A percentile compares a stretch with the other conserved stretches of the same genome.
Evolutionary conservation across 345 rosid genomes (phyloP).

Genomic region (Turnera subulata): DNA sequence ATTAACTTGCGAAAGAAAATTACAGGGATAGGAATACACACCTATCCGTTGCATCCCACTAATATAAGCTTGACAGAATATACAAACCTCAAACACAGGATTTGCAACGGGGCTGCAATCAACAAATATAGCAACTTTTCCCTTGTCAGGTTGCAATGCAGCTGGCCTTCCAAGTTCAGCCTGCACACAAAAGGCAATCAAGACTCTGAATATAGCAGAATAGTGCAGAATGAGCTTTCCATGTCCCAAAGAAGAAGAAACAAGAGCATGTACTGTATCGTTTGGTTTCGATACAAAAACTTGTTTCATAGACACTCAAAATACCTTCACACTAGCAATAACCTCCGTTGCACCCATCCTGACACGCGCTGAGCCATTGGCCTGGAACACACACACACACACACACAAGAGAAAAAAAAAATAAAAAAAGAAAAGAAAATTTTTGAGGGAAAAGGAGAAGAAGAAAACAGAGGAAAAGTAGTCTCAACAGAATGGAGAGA

Average conservation of each 20-base stretch:
- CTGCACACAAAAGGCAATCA: conserved; percentile 34
- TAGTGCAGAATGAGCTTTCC: not conserved
- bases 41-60: not conserved
- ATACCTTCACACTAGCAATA: conserved; percentile 93
- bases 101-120: conserved; percentile 90
- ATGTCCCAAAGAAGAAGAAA: not conserved
- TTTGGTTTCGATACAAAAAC: not conserved
- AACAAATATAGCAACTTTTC: conserved; percentile 69
- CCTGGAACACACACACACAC: too few relatives aligned
- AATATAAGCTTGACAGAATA: not conserved
- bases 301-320: not conserved
- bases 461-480: not conserved
- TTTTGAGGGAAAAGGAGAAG: not conserved
- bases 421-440: not conserved
- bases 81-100: conserved; percentile 71
- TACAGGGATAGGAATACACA: not conserved
- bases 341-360: conserved; percentile 78
- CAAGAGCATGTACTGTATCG: not conserved
- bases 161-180: conserved; percentile 91
- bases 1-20: conserved; percentile 1
- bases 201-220: not conserved
- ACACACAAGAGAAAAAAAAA: not conserved
- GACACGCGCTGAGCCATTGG: conserved; percentile 88
- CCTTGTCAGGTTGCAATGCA: conserved; percentile 65
- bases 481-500: not conserved